Evolutionary conservation across 129 eudicot genomes (phyloP).

Genomic region (Arctium minus): DNA sequence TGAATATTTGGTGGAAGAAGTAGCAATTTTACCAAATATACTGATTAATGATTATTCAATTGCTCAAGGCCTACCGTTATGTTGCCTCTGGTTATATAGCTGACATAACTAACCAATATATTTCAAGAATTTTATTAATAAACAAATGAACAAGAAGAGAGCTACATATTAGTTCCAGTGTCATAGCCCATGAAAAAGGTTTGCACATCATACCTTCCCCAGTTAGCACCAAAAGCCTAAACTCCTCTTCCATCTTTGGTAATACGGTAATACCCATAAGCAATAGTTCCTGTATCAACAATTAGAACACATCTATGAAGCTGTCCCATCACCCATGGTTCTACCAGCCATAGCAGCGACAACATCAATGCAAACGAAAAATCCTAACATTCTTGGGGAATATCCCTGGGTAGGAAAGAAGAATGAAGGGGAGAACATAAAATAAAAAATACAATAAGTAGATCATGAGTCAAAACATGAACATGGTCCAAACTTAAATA

Average conservation of each 20-base stretch:
- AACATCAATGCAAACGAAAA: constrained; percentile 88
- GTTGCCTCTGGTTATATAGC: too few relatives aligned
- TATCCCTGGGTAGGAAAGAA: constrained; percentile 35
- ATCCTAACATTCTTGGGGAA: constrained; percentile 57
- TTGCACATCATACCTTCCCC: not conserved
- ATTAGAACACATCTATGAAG: constrained; percentile 95
- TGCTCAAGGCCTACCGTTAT: too few relatives aligned
- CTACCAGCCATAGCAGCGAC: constrained; percentile 86
- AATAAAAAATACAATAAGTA: not conserved
- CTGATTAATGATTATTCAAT: too few relatives aligned
- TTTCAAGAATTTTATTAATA: not conserved
- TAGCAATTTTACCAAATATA: not conserved
- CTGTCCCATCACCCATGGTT: constrained; percentile 60
- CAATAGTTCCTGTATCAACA: constrained; percentile 92
- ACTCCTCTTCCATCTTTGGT: constrained; percentile 85
- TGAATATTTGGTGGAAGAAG: not conserved
- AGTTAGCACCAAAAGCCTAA: constrained; percentile 80
- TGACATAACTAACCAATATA: not conserved
- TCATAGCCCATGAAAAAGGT: not conserved
- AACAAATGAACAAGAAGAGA: not conserved
- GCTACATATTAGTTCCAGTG: not conserved
- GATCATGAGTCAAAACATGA: not conserved
- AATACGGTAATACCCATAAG: constrained; percentile 66
- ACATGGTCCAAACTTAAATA: not conserved
- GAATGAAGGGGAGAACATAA: not conserved